These are phyloP conservation scores for Yarrowia yakushimensis DNA, from an alignment of 805 yeast species.

Conservation along the genomic window DNA sequence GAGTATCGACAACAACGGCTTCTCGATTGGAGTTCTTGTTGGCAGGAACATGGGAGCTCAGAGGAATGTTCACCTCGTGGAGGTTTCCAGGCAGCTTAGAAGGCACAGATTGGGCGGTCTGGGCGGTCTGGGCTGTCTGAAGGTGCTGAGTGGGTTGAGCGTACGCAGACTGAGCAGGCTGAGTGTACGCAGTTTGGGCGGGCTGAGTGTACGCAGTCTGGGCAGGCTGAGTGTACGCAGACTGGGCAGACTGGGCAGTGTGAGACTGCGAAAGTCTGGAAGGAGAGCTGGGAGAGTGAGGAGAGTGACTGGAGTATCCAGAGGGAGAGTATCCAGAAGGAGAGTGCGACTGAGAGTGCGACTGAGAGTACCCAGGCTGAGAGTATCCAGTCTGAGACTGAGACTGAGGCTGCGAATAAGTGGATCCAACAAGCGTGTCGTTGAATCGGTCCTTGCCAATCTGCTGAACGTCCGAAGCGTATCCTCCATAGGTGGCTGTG, in stretches of 20 bases:
- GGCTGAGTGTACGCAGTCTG: neutral
- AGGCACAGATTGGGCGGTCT: neutral
- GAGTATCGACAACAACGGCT: neutral
- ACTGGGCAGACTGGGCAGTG: neutral
- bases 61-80: conserved; percentile 12
- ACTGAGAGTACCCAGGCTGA: neutral
- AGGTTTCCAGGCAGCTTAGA: neutral
- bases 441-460: conserved; percentile 8
- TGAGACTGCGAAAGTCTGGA: neutral
- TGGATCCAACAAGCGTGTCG: neutral
- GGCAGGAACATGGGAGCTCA: neutral
- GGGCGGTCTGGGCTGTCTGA: neutral
- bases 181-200: neutral
- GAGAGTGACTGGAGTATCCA: neutral
- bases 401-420: neutral
- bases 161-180: neutral
- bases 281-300: neutral
- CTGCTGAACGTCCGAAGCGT: conserved; percentile 1
- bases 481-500: conserved; percentile 4
- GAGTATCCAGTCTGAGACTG: neutral
- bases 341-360: neutral
- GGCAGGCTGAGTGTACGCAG: neutral
- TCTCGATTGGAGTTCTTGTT: conserved; percentile 1
- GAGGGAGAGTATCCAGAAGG: neutral
- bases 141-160: neutral